Percentiles rank a stretch among this genome's conserved stretches.
phyloP scores from a whole-genome alignment of 805 yeast species.

The Wickerhamiella siamensis region DNA sequence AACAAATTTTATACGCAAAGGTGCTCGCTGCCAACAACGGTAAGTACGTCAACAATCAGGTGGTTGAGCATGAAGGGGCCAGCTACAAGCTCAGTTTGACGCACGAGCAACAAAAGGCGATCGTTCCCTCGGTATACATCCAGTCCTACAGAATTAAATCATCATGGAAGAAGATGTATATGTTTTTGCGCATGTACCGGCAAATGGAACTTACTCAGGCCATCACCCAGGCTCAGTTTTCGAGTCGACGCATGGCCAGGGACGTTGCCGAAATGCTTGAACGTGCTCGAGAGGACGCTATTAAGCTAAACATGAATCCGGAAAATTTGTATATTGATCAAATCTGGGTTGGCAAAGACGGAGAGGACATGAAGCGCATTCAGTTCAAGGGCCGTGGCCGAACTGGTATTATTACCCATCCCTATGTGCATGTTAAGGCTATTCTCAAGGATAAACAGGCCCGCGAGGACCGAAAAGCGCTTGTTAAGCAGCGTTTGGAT shows the following conservation, averaged over 20 bases:
- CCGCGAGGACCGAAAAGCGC: slow-evolving; percentile 41
- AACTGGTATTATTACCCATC: slow-evolving; percentile 61
- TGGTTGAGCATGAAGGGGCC: slow-evolving; percentile 33
- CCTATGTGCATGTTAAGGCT: slow-evolving; percentile 68
- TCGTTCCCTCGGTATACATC: slow-evolving; percentile 80
- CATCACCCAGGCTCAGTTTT: slow-evolving; percentile 83
- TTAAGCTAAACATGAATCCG: slow-evolving; percentile 41
- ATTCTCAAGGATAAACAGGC: slow-evolving; percentile 50
- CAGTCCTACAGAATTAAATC: slow-evolving; percentile 71
- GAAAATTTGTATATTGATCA: slow-evolving; percentile 57
- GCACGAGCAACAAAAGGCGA: slow-evolving; percentile 51
- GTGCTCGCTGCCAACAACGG: slow-evolving; percentile 50
- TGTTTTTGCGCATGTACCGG: slow-evolving; percentile 61
- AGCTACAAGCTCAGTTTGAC: slow-evolving; percentile 43
- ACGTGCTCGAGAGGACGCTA: slow-evolving; percentile 57
- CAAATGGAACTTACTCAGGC: slow-evolving; percentile 62
- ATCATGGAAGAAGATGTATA: slow-evolving; percentile 78
- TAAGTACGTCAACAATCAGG: slow-evolving; percentile 50
- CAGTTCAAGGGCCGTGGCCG: slow-evolving; percentile 89
- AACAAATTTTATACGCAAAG: slow-evolving; percentile 44
- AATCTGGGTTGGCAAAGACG: slow-evolving; percentile 89
- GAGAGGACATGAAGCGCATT: slow-evolving; percentile 49
- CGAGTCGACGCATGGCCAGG: slow-evolving; percentile 59
- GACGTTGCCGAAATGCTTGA: slow-evolving; percentile 66
- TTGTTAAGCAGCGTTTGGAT: slow-evolving; percentile 30